Evolutionary conservation across 2,329 filamentous ascomycete species (phyloP).

Genomic region (Cladorrhinum sp.): DNA sequence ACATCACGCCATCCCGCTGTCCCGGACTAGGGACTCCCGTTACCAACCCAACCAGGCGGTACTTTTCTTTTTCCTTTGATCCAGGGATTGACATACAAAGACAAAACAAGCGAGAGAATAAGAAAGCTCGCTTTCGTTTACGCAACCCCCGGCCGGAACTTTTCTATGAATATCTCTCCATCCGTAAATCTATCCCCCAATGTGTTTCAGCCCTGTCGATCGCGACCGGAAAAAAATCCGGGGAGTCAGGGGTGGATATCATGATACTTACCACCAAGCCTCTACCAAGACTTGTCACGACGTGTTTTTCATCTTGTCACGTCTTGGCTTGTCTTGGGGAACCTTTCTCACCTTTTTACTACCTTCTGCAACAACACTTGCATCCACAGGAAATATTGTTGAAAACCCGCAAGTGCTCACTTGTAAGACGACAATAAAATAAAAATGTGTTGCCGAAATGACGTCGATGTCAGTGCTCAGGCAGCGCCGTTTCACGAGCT

Average conservation of each 20-base stretch:
- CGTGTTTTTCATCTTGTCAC: not conserved
- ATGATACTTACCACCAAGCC: not conserved
- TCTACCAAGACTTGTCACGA: not conserved
- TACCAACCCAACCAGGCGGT: not conserved
- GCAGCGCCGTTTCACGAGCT: not conserved
- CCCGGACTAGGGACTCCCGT: not conserved
- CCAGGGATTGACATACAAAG: not conserved
- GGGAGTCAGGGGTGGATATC: not conserved
- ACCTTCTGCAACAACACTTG: not conserved
- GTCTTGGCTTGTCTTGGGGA: not conserved
- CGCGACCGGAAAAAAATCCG: not conserved
- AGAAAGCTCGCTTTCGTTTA: not conserved
- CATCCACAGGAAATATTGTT: not conserved
- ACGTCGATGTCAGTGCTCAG: not conserved
- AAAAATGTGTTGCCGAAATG: not conserved
- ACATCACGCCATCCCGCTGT: not conserved
- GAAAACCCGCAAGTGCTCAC: no score
- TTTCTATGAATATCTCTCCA: not conserved
- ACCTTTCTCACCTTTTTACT: not conserved
- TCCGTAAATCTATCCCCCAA: not conserved
- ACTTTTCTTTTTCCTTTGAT: not conserved
- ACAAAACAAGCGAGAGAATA: not conserved
- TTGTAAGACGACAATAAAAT: not conserved
- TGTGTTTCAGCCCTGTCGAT: slow-evolving; percentile 26
- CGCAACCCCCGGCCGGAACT: not conserved